phyloP scores from a whole-genome alignment of 2,329 filamentous ascomycete genomes.

The Aspergillus sp. region DNA sequence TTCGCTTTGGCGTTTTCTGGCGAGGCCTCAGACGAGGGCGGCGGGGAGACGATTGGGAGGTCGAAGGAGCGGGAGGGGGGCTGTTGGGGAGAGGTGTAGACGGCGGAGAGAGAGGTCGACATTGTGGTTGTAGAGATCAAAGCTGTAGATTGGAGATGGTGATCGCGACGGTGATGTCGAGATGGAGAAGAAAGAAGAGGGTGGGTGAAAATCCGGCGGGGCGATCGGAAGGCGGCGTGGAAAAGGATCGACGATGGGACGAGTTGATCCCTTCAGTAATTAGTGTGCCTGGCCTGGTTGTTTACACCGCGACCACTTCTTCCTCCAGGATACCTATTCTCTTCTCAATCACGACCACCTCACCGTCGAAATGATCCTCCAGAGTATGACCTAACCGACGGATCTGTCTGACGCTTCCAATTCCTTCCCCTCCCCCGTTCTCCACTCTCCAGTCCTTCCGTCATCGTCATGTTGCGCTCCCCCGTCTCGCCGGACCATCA shows the following conservation, averaged over 20 bases:
- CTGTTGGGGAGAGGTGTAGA: conserved; percentile 25
- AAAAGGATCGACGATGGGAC: background rate
- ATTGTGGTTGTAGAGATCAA: background rate
- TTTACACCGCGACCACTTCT: background rate
- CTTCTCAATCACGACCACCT: too few relatives aligned
- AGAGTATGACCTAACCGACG: too few relatives aligned
- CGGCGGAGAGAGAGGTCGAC: conserved; percentile 21
- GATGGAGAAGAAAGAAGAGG: background rate
- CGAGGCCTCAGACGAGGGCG: conserved; percentile 13
- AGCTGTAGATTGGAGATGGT: background rate
- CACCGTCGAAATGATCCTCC: too few relatives aligned
- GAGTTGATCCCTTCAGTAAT: background rate
- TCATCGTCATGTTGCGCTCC: conserved; percentile 20
- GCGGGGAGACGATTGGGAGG: conserved; percentile 27
- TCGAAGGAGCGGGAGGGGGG: conserved; percentile 31
- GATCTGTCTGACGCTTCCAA: too few relatives aligned
- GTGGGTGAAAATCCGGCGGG: background rate
- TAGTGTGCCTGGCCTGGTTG: background rate
- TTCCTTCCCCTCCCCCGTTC: too few relatives aligned
- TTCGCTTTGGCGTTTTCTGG: conserved; percentile 40
- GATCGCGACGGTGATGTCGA: background rate
- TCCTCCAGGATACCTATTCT: background rate
- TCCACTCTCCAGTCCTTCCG: background rate
- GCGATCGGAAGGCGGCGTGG: conserved; percentile 2
- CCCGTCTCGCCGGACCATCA: conserved; percentile 23